Conservation (phyloP, 257 asterid genomes). For the Ehretia macrophylla region DNA sequence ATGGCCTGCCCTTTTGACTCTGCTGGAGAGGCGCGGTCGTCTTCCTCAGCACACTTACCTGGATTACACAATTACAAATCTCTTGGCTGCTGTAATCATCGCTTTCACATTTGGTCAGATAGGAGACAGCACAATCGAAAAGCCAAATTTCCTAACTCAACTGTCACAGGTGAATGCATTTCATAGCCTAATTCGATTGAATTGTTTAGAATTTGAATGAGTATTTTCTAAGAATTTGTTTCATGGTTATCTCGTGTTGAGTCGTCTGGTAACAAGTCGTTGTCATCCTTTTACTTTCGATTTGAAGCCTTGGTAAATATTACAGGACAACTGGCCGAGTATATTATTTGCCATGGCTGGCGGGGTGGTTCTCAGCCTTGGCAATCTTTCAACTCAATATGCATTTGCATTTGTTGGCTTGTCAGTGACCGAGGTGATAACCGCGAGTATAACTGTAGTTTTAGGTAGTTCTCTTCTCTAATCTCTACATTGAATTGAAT, state of each 20-base stretch:
- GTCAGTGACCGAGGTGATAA: constrained; percentile 83
- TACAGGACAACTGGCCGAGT: constrained; percentile 79
- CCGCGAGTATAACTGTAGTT: constrained; percentile 81
- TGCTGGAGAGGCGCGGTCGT: constrained; percentile 86
- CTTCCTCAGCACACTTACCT: constrained; percentile 97
- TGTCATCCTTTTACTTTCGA: too few species aligned
- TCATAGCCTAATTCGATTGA: neutral
- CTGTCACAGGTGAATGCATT: constrained; percentile 55
- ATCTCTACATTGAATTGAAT: too few species aligned
- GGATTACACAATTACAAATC: constrained; percentile 80
- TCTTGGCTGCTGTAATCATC: constrained; percentile 77
- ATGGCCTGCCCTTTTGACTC: constrained; percentile 93
- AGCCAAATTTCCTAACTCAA: constrained; percentile 69
- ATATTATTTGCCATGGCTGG: constrained; percentile 87
- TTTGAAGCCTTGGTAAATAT: too few species aligned
- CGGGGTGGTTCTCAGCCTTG: constrained; percentile 81
- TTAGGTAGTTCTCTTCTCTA: constrained; percentile 48
- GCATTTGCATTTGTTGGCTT: constrained; percentile 97
- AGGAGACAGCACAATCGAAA: constrained; percentile 49
- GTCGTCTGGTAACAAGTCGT: too few species aligned
- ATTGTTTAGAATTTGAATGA: neutral
- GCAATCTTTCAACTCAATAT: constrained; percentile 84
- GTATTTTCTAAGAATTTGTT: too few species aligned
- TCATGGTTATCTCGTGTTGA: too few species aligned
- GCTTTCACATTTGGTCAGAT: constrained; percentile 91